Conservation (phyloP, 2,329 filamentous ascomycete species). For the Fusarium compactum region DNA sequence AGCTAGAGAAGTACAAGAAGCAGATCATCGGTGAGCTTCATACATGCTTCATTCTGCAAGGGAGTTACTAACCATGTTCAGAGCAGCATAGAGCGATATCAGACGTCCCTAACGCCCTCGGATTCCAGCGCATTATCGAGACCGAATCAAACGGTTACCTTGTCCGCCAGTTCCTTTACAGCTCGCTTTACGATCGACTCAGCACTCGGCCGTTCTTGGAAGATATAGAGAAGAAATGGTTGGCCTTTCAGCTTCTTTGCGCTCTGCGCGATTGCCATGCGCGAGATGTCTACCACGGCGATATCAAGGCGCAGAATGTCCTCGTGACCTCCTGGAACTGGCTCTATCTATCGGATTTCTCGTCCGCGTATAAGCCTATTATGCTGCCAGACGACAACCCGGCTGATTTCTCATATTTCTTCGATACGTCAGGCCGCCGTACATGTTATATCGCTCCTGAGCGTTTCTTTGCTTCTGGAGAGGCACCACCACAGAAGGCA, state of each 20-base stretch:
- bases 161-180: constrained; percentile 94
- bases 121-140: constrained; percentile 91
- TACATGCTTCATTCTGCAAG: too few species aligned
- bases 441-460: constrained; percentile 97
- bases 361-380: constrained; percentile 93
- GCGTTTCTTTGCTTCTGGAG: constrained; percentile 81
- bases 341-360: constrained; percentile 98
- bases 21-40: constrained; percentile 75
- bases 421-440: constrained; percentile 89
- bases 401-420: constrained; percentile 97
- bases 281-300: constrained; percentile 91
- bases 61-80: constrained; percentile 51
- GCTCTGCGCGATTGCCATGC: constrained; percentile 92
- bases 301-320: constrained; percentile 98
- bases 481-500: constrained; percentile 70
- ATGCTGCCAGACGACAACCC: constrained; percentile 96
- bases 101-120: constrained; percentile 89
- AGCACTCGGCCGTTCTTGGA: constrained; percentile 97
- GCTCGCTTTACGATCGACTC: constrained; percentile 95
- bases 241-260: constrained; percentile 94
- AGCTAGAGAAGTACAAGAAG: constrained; percentile 82
- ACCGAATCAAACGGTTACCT: constrained; percentile 92
- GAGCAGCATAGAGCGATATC: constrained; percentile 83
- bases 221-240: constrained; percentile 98
- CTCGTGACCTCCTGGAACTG: constrained; percentile 99